Base-by-base conservation (phyloP, 2,329 filamentous ascomycete species). In the Aspergillus carbonarius region DNA sequence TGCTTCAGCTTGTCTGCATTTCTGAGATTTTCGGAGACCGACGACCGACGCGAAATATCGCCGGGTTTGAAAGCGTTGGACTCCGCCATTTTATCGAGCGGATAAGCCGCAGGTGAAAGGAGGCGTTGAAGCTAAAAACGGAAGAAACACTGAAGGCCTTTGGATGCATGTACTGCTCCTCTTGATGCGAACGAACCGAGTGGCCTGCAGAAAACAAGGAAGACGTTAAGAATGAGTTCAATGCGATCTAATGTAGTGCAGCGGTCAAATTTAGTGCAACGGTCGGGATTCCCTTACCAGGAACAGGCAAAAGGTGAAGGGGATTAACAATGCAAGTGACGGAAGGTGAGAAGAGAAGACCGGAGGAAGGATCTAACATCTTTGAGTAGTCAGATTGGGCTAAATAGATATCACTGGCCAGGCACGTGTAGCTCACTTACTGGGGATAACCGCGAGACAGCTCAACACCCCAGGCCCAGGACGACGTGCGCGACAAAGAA, bases 51-150 rank as follows among this genome's bases (percentile, higher is more conserved):
- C 42, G 52, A 52, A 53, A 32, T 32, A 10, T 68, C 65, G 50
- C 58, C 40, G 60, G 54, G 55, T 55, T 64, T 63, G 39, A 63
- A 56, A 55, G 69, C 52, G 56, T 66, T 51, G 66, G 70, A 65
- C 66, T 66, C 61, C 70, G 74, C 72, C 74, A 77, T 77, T 74
- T 74, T 60, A 74, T 63, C 53, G 68, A 74, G 67, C 74, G 72
- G 64, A 74, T 60, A 52, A 70, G 65, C 67, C 72, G 71, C 69
- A 67, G 67, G 62, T 72, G 70, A 55, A 69, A 69, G 60, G 72
- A 66, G 61, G 68, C 64, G 63, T 66, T 60, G 51, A 70, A 69
- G 55, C 68, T 58, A 53, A 68, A 60, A 40, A 66, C 56, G 58
- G 60, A 65, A 52, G 65, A 60, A 47, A 62, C 63, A 50, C 55